These are phyloP conservation scores for Penicillium sp. DNA, from an alignment of 2,329 filamentous ascomycete genomes.

Conservation along the genomic window DNA sequence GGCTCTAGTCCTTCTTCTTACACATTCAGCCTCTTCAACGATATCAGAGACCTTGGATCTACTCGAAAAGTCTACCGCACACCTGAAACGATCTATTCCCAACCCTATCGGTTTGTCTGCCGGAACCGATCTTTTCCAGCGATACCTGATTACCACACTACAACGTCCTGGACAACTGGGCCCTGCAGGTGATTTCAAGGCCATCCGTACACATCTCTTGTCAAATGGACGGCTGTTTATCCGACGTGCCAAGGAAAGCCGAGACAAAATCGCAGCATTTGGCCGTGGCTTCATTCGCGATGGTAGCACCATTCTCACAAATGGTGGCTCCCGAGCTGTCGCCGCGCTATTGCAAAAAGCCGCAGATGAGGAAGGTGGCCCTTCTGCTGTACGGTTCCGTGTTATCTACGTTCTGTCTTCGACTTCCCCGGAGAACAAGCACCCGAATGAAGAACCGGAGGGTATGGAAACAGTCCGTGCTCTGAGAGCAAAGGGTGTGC, in stretches of 20 bases:
- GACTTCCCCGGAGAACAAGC: constrained; percentile 27
- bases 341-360: constrained; percentile 72
- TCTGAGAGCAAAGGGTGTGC: constrained; percentile 70
- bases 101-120: constrained; percentile 92
- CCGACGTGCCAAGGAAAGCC: constrained; percentile 76
- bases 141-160: constrained; percentile 78
- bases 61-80: constrained; percentile 71
- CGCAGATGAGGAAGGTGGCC: constrained; percentile 58
- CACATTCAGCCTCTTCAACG: constrained; percentile 74
- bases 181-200: constrained; percentile 69
- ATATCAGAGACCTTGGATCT: constrained; percentile 92
- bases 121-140: constrained; percentile 91
- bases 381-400: constrained; percentile 66
- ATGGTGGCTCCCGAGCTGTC: constrained; percentile 83
- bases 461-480: constrained; percentile 68
- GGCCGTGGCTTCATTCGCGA: constrained; percentile 77
- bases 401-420: constrained; percentile 71
- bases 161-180: constrained; percentile 53
- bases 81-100: constrained; percentile 72
- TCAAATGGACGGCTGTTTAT: constrained; percentile 86
- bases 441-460: constrained; percentile 51
- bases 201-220: constrained; percentile 77
- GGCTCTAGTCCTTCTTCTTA: constrained; percentile 81
- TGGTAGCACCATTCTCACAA: constrained; percentile 79
- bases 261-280: constrained; percentile 76